Percentiles rank a stretch among this genome's conserved stretches.
Conservation (phyloP, 2,329 filamentous ascomycete genomes). For the Trichophyton simii region DNA sequence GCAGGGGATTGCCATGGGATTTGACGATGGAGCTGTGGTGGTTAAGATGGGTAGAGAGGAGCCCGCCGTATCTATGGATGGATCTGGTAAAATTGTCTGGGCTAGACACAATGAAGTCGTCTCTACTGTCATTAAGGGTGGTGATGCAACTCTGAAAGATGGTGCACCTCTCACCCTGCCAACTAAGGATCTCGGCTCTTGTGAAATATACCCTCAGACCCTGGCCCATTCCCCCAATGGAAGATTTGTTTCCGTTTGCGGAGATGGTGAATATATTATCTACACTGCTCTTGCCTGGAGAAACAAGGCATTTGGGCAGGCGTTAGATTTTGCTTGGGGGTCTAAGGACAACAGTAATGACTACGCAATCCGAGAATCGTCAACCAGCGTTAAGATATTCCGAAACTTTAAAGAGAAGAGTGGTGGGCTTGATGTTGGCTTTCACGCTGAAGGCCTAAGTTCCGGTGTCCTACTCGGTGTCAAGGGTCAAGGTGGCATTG, state of each 20-base stretch:
- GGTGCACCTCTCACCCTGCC: slow-evolving; percentile 74
- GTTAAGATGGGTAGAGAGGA: slow-evolving; percentile 96
- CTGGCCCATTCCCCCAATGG: slow-evolving; percentile 93
- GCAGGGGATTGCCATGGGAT: slow-evolving; percentile 89
- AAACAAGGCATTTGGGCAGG: slow-evolving; percentile 94
- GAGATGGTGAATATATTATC: slow-evolving; percentile 97
- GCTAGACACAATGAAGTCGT: slow-evolving; percentile 90
- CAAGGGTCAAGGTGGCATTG: slow-evolving; percentile 85
- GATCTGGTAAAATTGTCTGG: slow-evolving; percentile 91
- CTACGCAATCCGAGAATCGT: slow-evolving; percentile 89
- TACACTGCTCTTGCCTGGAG: slow-evolving; percentile 94
- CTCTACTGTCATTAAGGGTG: slow-evolving; percentile 87
- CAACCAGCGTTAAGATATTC: slow-evolving; percentile 91
- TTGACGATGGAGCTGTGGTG: slow-evolving; percentile 94
- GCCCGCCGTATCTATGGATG: slow-evolving; percentile 94
- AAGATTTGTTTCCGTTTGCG: slow-evolving; percentile 77
- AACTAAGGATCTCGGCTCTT: slow-evolving; percentile 88
- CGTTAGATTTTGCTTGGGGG: slow-evolving; percentile 92
- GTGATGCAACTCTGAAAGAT: slow-evolving; percentile 73
- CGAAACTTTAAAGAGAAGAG: slow-evolving; percentile 93
- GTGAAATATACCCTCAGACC: slow-evolving; percentile 92
- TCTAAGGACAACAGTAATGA: slow-evolving; percentile 97
- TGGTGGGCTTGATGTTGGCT: slow-evolving; percentile 83
- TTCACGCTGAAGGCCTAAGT: slow-evolving; percentile 81
- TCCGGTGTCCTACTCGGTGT: slow-evolving; percentile 87